Conservation (phyloP, 805 yeast genomes). For the Metschnikowia baotianmanensis region DNA sequence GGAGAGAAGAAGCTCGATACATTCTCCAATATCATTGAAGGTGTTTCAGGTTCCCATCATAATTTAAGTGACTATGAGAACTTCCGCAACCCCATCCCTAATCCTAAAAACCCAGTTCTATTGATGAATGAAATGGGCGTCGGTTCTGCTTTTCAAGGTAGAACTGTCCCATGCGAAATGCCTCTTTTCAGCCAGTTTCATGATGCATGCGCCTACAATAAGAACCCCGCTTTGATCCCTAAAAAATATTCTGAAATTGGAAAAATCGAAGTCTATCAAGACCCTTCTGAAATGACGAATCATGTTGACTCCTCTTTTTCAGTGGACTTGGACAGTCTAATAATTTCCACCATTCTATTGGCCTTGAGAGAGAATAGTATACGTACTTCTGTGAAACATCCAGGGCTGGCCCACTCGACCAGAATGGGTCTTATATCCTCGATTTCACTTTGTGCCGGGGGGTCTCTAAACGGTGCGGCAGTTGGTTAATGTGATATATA, state of each 20-base stretch:
- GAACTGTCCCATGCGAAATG: constrained; percentile 27
- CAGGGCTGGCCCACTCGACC: constrained; percentile 6
- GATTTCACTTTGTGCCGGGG: constrained; percentile 3
- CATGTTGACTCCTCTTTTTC: constrained; percentile 26
- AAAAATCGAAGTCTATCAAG: constrained; percentile 35
- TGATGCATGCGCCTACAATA: constrained; percentile 27
- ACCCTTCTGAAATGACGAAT: constrained; percentile 13
- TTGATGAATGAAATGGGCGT: constrained; percentile 14
- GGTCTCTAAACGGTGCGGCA: neutral
- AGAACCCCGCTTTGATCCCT: constrained; percentile 27
- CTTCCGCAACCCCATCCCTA: constrained; percentile 34
- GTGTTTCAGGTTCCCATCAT: too few relatives aligned
- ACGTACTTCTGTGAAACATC: constrained; percentile 19
- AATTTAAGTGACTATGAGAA: neutral
- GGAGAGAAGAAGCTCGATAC: constrained; percentile 1
- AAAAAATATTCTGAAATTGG: constrained; percentile 37
- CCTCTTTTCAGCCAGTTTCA: constrained; percentile 41
- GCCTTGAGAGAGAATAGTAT: constrained; percentile 33
- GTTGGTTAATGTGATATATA: neutral
- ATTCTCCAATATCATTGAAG: neutral
- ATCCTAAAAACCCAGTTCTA: constrained; percentile 24
- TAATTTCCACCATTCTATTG: constrained; percentile 29
- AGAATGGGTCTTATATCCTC: constrained; percentile 6
- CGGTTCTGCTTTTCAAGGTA: constrained; percentile 7
- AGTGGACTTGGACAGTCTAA: constrained; percentile 31